Percentiles rank a stretch among this genome's conserved stretches.
These are phyloP conservation scores for Naganishia friedmannii DNA, from an alignment of 768 basidiomycete species.

Conservation along the genomic window DNA sequence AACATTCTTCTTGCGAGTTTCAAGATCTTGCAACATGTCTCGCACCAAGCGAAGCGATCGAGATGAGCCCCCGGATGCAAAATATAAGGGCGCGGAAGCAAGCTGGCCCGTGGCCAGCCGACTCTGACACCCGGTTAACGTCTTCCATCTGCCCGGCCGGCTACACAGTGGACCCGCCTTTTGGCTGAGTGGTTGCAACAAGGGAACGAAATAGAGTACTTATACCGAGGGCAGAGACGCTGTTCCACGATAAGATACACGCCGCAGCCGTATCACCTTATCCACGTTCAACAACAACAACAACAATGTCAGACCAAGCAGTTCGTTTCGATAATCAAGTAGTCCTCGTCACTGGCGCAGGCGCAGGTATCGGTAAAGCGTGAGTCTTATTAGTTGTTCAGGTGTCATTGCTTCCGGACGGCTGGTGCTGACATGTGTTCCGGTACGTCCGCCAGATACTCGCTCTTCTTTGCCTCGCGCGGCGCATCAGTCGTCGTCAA, in stretches of 20 bases:
- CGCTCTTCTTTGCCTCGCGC: slow-evolving; percentile 82
- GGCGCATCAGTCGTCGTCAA: slow-evolving; percentile 95
- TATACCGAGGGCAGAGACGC: not conserved
- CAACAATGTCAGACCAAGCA: slow-evolving; percentile 19
- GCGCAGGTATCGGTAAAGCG: slow-evolving; percentile 89
- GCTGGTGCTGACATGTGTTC: not conserved
- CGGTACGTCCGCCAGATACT: slow-evolving; percentile 69
- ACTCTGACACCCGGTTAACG: no score
- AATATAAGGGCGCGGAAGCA: no score
- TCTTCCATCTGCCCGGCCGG: no score
- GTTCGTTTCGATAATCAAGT: slow-evolving; percentile 73
- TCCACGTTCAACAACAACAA: not conserved
- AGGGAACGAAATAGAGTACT: not conserved
- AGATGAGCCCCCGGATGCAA: no score
- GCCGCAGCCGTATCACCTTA: not conserved
- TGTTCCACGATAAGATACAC: no score
- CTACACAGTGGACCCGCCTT: no score
- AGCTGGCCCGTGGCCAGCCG: no score
- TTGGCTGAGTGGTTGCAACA: no score
- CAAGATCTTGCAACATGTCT: no score
- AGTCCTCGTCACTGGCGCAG: slow-evolving; percentile 93
- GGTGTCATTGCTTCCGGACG: not conserved
- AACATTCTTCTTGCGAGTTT: no score
- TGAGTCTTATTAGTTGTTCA: slow-evolving; percentile 54
- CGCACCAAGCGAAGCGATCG: no score